phyloP scores from a whole-genome alignment of 2,329 filamentous ascomycete species.

The Didymella sp. region DNA sequence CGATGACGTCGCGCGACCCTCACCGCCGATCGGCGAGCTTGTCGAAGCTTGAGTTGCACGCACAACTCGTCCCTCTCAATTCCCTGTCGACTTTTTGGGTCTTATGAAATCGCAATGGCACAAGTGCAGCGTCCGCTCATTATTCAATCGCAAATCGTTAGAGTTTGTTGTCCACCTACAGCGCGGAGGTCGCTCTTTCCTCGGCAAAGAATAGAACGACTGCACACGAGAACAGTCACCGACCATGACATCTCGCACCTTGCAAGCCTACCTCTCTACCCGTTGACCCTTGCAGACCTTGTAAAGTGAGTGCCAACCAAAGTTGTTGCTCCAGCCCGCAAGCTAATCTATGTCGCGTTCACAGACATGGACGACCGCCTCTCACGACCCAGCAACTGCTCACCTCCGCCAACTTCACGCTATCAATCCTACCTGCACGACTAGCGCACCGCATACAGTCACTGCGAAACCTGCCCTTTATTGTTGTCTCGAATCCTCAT shows the following conservation, averaged over 20 bases:
- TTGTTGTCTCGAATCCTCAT: conserved; percentile 97
- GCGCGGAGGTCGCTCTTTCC: conserved; percentile 28
- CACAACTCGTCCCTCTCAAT: background rate
- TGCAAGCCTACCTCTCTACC: conserved; percentile 78
- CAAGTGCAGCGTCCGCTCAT: conserved; percentile 45
- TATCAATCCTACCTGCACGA: conserved; percentile 87
- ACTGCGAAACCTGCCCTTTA: conserved; percentile 91
- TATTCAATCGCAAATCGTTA: conserved; percentile 48
- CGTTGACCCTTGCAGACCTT: conserved; percentile 84
- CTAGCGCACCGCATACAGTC: conserved; percentile 94
- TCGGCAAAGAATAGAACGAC: conserved; percentile 21
- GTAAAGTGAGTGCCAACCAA: conserved; percentile 69
- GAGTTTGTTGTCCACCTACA: conserved; percentile 41
- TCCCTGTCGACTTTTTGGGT: background rate
- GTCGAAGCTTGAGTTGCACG: conserved; percentile 14
- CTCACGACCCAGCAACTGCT: conserved; percentile 81
- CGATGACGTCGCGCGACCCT: conserved; percentile 6
- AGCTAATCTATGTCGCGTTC: conserved; percentile 24
- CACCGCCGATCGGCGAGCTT: conserved; percentile 14
- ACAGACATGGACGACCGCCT: conserved; percentile 79
- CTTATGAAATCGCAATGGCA: conserved; percentile 29
- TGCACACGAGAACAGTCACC: conserved; percentile 55
- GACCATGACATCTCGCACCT: conserved; percentile 82
- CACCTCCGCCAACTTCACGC: conserved; percentile 92
- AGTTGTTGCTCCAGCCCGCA: background rate